These are phyloP conservation scores for Acacia acuminata DNA, from an alignment of 306 rosid species.

Conservation along the genomic window DNA sequence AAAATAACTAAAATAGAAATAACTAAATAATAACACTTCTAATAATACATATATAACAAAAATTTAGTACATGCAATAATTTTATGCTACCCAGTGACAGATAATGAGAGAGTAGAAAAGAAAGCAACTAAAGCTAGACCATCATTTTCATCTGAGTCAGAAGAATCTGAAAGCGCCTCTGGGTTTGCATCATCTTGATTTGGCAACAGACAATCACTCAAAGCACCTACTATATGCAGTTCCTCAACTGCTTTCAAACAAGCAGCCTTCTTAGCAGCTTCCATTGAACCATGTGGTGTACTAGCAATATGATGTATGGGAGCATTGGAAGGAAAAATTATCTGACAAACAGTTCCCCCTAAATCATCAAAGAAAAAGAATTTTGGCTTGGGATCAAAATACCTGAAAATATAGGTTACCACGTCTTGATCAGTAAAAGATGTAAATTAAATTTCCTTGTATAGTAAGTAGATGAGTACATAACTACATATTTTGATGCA, in stretches of 20 bases:
- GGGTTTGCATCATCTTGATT: slow-evolving; percentile 46
- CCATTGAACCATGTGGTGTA: slow-evolving; percentile 59
- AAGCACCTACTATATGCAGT: slow-evolving; percentile 77
- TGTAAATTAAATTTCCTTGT: slow-evolving; percentile 27
- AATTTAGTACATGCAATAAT: slow-evolving; percentile 20
- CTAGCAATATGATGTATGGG: slow-evolving; percentile 64
- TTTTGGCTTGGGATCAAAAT: slow-evolving; percentile 75
- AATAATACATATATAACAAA: background rate
- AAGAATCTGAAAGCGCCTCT: slow-evolving; percentile 46
- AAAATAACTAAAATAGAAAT: background rate
- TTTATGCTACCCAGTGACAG: slow-evolving; percentile 29
- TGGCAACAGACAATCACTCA: slow-evolving; percentile 80
- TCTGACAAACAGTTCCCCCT: slow-evolving; percentile 76
- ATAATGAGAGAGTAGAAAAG: slow-evolving; percentile 27
- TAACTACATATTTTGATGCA: slow-evolving; percentile 22
- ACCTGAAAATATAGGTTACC: slow-evolving; percentile 57
- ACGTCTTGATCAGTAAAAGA: slow-evolving; percentile 22
- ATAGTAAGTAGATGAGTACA: slow-evolving; percentile 28
- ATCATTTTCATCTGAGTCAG: slow-evolving; percentile 60
- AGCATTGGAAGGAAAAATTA: slow-evolving; percentile 81
- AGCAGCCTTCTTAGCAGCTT: slow-evolving; percentile 78
- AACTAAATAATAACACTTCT: background rate
- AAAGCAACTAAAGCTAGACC: slow-evolving; percentile 49
- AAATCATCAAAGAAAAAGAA: slow-evolving; percentile 69
- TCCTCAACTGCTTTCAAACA: slow-evolving; percentile 88